These are phyloP conservation scores for Arthrobotrys iridis DNA, from an alignment of 2,329 filamentous ascomycete genomes.

Conservation along the genomic window DNA sequence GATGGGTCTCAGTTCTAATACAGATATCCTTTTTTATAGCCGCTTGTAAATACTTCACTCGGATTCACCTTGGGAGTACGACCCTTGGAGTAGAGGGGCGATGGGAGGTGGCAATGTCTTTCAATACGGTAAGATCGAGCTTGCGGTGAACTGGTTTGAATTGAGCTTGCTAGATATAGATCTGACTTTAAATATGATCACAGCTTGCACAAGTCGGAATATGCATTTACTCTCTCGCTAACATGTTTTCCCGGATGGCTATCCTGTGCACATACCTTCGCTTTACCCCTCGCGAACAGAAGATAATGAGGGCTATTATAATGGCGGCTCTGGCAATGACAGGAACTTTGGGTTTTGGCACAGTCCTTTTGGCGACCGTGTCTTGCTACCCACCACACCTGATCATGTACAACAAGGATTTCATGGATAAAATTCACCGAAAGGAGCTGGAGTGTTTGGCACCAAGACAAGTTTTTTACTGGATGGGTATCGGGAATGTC, in stretches of 20 bases:
- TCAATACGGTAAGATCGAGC: slow-evolving; percentile 9
- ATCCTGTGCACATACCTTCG: slow-evolving; percentile 32
- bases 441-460: slow-evolving; percentile 23
- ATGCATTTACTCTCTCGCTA: slow-evolving; percentile 29
- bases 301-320: slow-evolving; percentile 22
- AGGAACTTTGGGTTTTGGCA: slow-evolving; percentile 22
- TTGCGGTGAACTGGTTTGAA: neutral
- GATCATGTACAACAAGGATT: slow-evolving; percentile 32
- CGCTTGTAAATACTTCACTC: slow-evolving; percentile 34
- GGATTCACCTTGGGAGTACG: slow-evolving; percentile 17
- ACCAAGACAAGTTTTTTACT: slow-evolving; percentile 39
- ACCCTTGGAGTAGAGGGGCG: slow-evolving; percentile 2
- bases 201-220: slow-evolving; percentile 32
- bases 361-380: slow-evolving; percentile 19
- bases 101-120: slow-evolving; percentile 36
- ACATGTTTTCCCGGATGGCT: slow-evolving; percentile 36
- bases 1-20: neutral
- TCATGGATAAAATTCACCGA: slow-evolving; percentile 26
- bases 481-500: slow-evolving; percentile 37
- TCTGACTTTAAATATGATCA: neutral
- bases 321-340: slow-evolving; percentile 20
- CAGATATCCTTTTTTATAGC: neutral
- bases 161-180: neutral
- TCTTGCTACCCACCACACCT: slow-evolving; percentile 38
- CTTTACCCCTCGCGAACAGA: slow-evolving; percentile 26